Evolutionary conservation across 2,329 filamentous ascomycete species (phyloP), one percentile per base, ranked within the genome.

Genomic region (Neophaeococcomyces aloes): DNA sequence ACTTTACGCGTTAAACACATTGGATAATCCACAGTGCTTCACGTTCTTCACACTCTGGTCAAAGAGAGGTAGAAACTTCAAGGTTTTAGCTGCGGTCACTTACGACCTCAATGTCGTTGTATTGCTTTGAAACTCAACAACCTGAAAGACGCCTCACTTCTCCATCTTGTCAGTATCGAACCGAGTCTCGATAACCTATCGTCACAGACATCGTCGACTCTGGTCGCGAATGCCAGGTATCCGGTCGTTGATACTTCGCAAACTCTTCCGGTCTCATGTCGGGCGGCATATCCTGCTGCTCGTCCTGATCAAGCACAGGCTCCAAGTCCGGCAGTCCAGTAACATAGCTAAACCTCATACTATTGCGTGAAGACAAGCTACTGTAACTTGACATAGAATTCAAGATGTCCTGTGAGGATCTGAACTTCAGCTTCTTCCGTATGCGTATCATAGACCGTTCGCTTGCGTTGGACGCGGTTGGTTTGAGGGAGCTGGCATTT

Each of bases 311-410:
- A 13, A 42, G 13, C 15, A 32, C 30, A 3, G 39, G 33, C 19
- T 42, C 39, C n/a, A 42, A 21, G 17, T 42, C 39, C 17, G 39
- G 39, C 10, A 42, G 23, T 2, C 39, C 39, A n/a, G 39, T 42
- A 11, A 42, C 39, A 32, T 42, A 42, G 39, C 39, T 42, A 30
- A 42, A 42, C 21, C 39, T 42, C 39, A 42, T 27, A 23, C 39
- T 42, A 27, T 42, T 42, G n/a, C 39, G 17, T 2, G 39, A 42
- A 27, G 30, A 35, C 8, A 42, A 31, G n/a, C 17, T 25, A 14
- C 18, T 27, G 31, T 42, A 42, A 18, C 17, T 25, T n/a, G 39
- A 42, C 39, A 42, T 42, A 15, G 11, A 15, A 21, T 42, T 42
- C 13, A 42, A 31, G 23, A 34, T 34, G 19, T 42, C 39, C 17